These are phyloP conservation scores for Talaromyces amestolkiae DNA, from an alignment of 2,329 filamentous ascomycete genomes.

Conservation along the genomic window DNA sequence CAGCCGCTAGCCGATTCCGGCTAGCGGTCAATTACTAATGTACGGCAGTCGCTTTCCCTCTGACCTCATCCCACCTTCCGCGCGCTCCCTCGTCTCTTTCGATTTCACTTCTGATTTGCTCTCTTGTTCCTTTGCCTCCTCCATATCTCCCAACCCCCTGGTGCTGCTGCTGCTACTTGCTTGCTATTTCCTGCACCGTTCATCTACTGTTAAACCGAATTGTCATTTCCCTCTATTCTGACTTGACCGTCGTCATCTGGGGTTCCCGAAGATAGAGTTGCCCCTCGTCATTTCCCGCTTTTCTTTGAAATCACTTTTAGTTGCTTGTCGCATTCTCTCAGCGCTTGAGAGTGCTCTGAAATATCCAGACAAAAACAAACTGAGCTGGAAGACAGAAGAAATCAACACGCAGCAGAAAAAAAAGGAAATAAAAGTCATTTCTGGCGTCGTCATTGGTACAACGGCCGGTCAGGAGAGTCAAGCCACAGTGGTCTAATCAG, in stretches of 20 bases:
- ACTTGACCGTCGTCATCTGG: background rate
- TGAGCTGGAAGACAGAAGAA: background rate
- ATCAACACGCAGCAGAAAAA: background rate
- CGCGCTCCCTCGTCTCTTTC: background rate
- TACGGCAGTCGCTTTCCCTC: background rate
- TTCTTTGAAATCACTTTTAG: background rate
- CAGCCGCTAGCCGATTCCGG: background rate
- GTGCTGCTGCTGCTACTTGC: background rate
- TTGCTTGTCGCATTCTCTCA: background rate
- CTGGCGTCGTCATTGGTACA: conserved; percentile 5
- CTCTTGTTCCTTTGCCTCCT: background rate
- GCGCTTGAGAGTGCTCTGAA: background rate
- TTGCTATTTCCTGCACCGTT: background rate
- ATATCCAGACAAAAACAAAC: background rate
- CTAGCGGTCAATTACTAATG: background rate
- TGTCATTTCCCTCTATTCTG: background rate
- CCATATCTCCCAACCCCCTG: background rate
- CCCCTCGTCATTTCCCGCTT: conserved; percentile 4
- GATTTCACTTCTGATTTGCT: background rate
- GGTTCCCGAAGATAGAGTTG: background rate
- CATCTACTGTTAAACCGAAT: background rate
- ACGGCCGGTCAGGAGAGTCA: background rate
- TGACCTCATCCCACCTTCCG: conserved; percentile 7
- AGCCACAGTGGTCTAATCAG: conserved; percentile 2
- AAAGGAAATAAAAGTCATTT: background rate